Conservation (phyloP, 441 rosid species). For the Erodium moschatum region DNA sequence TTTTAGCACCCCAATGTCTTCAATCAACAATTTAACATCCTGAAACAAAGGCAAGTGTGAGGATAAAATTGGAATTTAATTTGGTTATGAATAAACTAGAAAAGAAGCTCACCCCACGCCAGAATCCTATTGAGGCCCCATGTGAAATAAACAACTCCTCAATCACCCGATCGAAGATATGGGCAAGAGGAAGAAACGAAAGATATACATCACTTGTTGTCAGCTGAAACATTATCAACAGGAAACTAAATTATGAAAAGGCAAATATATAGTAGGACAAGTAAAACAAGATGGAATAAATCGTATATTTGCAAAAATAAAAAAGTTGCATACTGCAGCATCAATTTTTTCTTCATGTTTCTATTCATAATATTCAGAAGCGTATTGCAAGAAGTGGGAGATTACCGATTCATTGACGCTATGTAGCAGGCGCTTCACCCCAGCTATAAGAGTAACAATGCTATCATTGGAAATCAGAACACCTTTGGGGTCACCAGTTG, state of each 20-base stretch:
- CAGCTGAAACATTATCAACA: constrained; percentile 40
- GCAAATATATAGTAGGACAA: constrained; percentile 63
- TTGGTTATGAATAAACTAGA: constrained; percentile 8
- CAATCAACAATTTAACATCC: constrained; percentile 85
- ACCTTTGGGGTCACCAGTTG: constrained; percentile 99
- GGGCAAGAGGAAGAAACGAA: constrained; percentile 96
- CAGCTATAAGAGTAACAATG: constrained; percentile 65
- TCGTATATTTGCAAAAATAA: neutral
- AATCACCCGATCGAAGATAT: constrained; percentile 82
- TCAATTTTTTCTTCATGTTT: neutral
- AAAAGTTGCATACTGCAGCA: neutral
- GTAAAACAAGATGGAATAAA: constrained; percentile 33
- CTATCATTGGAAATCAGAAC: constrained; percentile 81
- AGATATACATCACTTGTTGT: constrained; percentile 59
- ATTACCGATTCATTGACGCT: constrained; percentile 60
- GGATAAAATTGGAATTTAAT: neutral
- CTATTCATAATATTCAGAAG: neutral
- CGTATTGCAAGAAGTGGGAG: constrained; percentile 16
- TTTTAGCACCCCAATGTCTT: constrained; percentile 85
- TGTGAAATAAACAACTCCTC: constrained; percentile 66
- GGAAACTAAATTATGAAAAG: constrained; percentile 19
- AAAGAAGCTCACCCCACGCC: constrained; percentile 49
- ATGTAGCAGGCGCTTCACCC: constrained; percentile 49
- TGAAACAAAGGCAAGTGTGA: constrained; percentile 22
- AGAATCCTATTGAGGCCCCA: constrained; percentile 84